phyloP scores from a whole-genome alignment of 2,329 filamentous ascomycete genomes.

The Clonostachys sp. region DNA sequence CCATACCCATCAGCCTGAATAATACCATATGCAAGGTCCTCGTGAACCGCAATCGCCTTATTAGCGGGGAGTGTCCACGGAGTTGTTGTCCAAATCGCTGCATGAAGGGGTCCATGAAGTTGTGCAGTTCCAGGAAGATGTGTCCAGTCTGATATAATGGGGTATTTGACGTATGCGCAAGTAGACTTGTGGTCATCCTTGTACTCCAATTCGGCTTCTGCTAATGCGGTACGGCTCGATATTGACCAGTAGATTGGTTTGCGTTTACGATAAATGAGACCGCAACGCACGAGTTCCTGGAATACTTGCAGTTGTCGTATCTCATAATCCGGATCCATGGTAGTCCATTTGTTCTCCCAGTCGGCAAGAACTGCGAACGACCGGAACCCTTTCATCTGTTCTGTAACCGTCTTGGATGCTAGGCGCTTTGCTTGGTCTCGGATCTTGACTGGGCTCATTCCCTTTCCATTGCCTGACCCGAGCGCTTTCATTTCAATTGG shows the following conservation, averaged over 20 bases:
- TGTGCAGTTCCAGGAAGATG: constrained; percentile 24
- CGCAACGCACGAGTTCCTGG: constrained; percentile 66
- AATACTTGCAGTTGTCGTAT: constrained; percentile 72
- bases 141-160: constrained; percentile 43
- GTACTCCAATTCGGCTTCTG: constrained; percentile 83
- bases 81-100: constrained; percentile 98
- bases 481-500: constrained; percentile 97
- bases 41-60: constrained; percentile 77
- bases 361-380: constrained; percentile 77
- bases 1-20: constrained; percentile 53
- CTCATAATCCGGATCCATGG: constrained; percentile 74
- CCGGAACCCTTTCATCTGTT: constrained; percentile 70
- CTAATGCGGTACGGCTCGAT: constrained; percentile 72
- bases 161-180: constrained; percentile 78
- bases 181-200: constrained; percentile 68
- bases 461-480: constrained; percentile 41
- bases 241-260: constrained; percentile 88
- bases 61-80: constrained; percentile 97
- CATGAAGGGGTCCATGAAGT: constrained; percentile 53
- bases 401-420: constrained; percentile 62
- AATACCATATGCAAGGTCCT: constrained; percentile 69
- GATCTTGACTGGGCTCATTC: constrained; percentile 51
- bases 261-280: constrained; percentile 71
- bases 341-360: constrained; percentile 73
- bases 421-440: constrained; percentile 60